Percentiles rank a stretch among this genome's conserved stretches.
phyloP scores from a whole-genome alignment of 371 early-diverging fungal genomes.

The Lichtheimia ornata region DNA sequence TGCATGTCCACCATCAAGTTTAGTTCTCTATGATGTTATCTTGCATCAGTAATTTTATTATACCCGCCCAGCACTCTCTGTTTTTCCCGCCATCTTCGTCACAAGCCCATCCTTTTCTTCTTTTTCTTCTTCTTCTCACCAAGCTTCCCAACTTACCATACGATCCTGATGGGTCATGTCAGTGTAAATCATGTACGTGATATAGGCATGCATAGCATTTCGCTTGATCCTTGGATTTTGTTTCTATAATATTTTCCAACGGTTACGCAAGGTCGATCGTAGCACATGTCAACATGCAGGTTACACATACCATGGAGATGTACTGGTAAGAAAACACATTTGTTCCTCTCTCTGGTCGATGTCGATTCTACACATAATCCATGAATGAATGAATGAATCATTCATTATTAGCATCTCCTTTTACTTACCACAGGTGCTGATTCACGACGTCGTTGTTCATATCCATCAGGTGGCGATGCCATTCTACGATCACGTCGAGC shows the following conservation, averaged over 20 bases:
- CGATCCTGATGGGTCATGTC: constrained; percentile 32
- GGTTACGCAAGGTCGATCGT: background rate
- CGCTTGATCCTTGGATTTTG: constrained; percentile 56
- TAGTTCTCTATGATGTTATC: background rate
- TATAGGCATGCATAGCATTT: constrained; percentile 62
- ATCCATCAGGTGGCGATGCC: background rate
- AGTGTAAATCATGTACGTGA: constrained; percentile 62
- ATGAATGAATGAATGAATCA: background rate
- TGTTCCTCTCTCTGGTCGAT: constrained; percentile 2
- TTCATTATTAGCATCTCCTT: background rate
- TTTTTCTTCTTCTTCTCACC: background rate
- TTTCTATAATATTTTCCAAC: constrained; percentile 28
- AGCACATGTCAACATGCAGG: constrained; percentile 3
- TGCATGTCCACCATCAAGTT: background rate
- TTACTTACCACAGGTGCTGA: background rate
- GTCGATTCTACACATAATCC: background rate
- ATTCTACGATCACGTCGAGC: background rate
- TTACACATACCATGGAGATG: constrained; percentile 23
- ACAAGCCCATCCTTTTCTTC: background rate
- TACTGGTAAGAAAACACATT: constrained; percentile 25
- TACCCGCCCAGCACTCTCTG: background rate
- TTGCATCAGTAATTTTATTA: background rate
- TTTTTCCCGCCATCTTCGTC: background rate
- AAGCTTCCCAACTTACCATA: constrained; percentile 8
- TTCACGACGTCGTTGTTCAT: background rate